Conservation (phyloP, 2,329 filamentous ascomycete species). For the Aspergillus amoenus region DNA sequence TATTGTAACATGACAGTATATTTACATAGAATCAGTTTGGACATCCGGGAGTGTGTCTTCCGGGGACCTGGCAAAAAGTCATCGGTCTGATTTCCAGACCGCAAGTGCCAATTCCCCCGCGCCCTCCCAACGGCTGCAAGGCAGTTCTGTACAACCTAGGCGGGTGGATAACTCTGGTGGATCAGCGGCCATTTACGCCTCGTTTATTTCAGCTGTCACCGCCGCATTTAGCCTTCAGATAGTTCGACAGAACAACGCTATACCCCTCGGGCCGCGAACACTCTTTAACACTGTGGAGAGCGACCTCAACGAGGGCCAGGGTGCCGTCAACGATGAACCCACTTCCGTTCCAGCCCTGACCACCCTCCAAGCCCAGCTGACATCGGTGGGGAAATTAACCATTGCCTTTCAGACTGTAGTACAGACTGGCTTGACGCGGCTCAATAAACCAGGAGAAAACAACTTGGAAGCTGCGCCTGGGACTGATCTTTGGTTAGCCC, state of each 20-base stretch:
- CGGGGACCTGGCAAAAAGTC: slow-evolving; percentile 36
- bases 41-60: slow-evolving; percentile 35
- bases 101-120: slow-evolving; percentile 17
- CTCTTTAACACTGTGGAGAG: slow-evolving; percentile 37
- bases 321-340: slow-evolving; percentile 26
- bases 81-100: slow-evolving; percentile 31
- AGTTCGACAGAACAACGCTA: slow-evolving; percentile 34
- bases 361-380: slow-evolving; percentile 39
- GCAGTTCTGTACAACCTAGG: slow-evolving; percentile 24
- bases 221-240: slow-evolving; percentile 39
- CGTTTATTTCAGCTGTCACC: slow-evolving; percentile 41
- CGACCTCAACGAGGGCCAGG: slow-evolving; percentile 30
- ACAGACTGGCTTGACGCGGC: slow-evolving; percentile 36
- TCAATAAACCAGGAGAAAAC: slow-evolving; percentile 24
- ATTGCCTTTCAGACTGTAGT: slow-evolving; percentile 36
- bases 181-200: slow-evolving; percentile 38
- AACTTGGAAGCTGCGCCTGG: slow-evolving; percentile 23
- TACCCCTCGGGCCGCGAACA: slow-evolving; percentile 42
- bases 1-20: slow-evolving; percentile 26
- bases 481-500: slow-evolving; percentile 42
- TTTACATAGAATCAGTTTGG: slow-evolving; percentile 15
- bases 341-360: slow-evolving; percentile 32
- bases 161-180: slow-evolving; percentile 32
- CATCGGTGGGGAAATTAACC: slow-evolving; percentile 36
- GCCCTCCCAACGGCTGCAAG: slow-evolving; percentile 25